These are phyloP conservation scores for Amaranthus tricolor DNA, from an alignment of 179 eudicot genomes.

Conservation along the genomic window DNA sequence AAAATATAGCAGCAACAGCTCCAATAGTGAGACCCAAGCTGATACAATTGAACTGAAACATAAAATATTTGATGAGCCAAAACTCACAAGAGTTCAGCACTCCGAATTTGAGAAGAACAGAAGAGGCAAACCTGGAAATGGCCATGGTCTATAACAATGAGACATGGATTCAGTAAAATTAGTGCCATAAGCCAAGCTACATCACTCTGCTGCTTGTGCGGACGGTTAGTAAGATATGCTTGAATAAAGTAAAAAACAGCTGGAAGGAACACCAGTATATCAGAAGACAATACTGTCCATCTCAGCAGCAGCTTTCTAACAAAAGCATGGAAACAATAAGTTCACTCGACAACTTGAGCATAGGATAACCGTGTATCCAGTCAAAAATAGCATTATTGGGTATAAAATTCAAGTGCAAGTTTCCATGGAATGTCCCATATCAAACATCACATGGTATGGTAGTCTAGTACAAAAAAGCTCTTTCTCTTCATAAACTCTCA, in stretches of 20 bases:
- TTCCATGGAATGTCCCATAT: too few species aligned
- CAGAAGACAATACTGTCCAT: slow-evolving; percentile 86
- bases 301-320: slow-evolving; percentile 97
- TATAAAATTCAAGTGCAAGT: too few species aligned
- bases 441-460: too few species aligned
- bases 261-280: slow-evolving; percentile 74
- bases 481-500: too few species aligned
- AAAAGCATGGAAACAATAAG: slow-evolving; percentile 20
- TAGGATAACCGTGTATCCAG: too few species aligned
- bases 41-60: slow-evolving; percentile 80
- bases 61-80: slow-evolving; percentile 10
- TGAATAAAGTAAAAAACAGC: slow-evolving; percentile 62
- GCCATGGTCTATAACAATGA: slow-evolving; percentile 88
- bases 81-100: not conserved
- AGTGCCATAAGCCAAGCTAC: slow-evolving; percentile 71
- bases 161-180: slow-evolving; percentile 78
- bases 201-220: slow-evolving; percentile 34
- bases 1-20: slow-evolving; percentile 75
- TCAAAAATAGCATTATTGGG: too few species aligned
- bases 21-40: slow-evolving; percentile 89
- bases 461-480: too few species aligned
- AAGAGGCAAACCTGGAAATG: slow-evolving; percentile 74
- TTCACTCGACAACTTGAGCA: not conserved
- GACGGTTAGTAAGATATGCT: slow-evolving; percentile 42
- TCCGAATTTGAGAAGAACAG: not conserved